Base-by-base conservation (phyloP, 2,329 filamentous ascomycete genomes). In the Beauveria bassiana region DNA sequence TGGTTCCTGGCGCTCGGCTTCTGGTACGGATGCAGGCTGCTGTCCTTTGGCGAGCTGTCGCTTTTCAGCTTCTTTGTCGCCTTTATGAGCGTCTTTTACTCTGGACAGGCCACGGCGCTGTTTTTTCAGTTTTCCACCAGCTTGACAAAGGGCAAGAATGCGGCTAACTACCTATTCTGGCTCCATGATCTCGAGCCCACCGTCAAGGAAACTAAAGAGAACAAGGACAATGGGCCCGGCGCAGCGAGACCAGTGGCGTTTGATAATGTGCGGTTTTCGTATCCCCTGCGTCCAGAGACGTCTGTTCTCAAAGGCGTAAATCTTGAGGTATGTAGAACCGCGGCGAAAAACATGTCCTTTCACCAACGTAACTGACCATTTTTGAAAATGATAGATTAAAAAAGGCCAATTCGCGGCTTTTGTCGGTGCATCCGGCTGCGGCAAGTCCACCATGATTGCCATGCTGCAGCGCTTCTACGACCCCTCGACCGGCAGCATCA, bases 391-490 rank as follows among this genome's bases (percentile, higher is more conserved):
- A 58, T 75, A 75, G 64, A 74, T 79, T 62, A 62, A 72, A 47
- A 73, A 71, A 5, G 80, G 80, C 18, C 75, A 81, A 46, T 84
- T 79, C 54, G 73, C 80, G 3, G 83, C 81, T 0, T 73, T 85
- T 22, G 82, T 86, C 0, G 83, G 83, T 2, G 73, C 80, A 16
- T 81, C 79, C 0, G 82, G 83, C 5, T 83, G 81, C 61, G 83
- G 83, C 2, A 88, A 88, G 68, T 84, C 80, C 1, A 87, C 85
- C 1, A 81, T 84, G 60, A 77, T 88, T 59, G 78, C 80, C 14
- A 73, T 81, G 64, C 70, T 81, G 0, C 75, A 80, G 63, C 73
- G 78, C 2, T 78, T 78, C 66, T 79, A 79, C 66, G 73, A 77
- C 55, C 73, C 75, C 0, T 71, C 71, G 1, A 70, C 69, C 5